Percentiles rank a stretch among this genome's conserved stretches.
Conservation (phyloP, 371 early-diverging fungal species). For the Mortierella sp. region DNA sequence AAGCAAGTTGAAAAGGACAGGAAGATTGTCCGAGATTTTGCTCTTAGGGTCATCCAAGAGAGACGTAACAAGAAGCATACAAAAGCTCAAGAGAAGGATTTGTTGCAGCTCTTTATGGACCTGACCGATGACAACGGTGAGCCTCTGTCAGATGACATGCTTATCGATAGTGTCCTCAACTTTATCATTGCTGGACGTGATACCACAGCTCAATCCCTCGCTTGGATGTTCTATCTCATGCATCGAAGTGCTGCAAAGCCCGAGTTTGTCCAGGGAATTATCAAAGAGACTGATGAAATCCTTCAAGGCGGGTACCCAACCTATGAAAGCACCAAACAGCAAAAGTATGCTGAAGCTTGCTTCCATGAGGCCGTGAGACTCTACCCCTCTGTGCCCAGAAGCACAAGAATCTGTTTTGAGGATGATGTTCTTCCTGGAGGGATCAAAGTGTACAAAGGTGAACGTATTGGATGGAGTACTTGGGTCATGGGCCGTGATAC, state of each 20-base stretch:
- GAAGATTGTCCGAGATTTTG: conserved; percentile 57
- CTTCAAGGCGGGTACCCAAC: conserved; percentile 57
- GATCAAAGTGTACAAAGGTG: conserved; percentile 67
- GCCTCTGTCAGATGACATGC: conserved; percentile 62
- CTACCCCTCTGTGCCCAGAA: conserved; percentile 79
- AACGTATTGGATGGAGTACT: conserved; percentile 64
- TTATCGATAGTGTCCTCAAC: conserved; percentile 77
- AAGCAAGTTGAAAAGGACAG: conserved; percentile 25
- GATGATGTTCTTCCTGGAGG: conserved; percentile 82
- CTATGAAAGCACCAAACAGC: conserved; percentile 62
- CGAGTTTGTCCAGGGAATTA: conserved; percentile 61
- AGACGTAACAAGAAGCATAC: conserved; percentile 45
- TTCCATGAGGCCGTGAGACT: conserved; percentile 77
- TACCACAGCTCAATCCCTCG: conserved; percentile 74
- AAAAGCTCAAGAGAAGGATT: conserved; percentile 56
- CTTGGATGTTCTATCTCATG: conserved; percentile 76
- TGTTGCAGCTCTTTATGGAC: conserved; percentile 74
- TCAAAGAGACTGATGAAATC: conserved; percentile 64
- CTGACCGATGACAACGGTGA: conserved; percentile 65
- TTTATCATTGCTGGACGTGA: conserved; percentile 64
- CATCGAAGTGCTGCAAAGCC: conserved; percentile 56
- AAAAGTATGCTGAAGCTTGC: conserved; percentile 71
- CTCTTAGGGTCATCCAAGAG: conserved; percentile 58
- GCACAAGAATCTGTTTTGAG: conserved; percentile 71
- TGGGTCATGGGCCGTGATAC: conserved; percentile 67